Conservation (phyloP, 768 basidiomycete genomes). For the Rhizopogon rudus region DNA sequence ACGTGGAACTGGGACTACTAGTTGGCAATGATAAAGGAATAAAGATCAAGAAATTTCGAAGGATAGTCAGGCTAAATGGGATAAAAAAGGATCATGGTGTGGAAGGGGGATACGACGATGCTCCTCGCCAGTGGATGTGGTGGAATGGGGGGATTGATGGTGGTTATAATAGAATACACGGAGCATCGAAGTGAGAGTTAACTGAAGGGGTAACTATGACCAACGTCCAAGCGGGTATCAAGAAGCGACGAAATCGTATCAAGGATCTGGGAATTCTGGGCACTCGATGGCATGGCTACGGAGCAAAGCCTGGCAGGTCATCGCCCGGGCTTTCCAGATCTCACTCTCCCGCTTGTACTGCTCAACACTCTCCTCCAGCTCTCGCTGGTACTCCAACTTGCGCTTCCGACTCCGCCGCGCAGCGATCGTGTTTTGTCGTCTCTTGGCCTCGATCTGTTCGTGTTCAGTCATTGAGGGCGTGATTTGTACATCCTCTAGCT, state of each 20-base stretch:
- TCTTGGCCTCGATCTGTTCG: conserved; percentile 73
- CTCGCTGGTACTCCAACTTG: conserved; percentile 64
- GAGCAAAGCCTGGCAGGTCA: conserved; percentile 44
- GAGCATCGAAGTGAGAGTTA: conserved; percentile 39
- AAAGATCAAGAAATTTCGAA: conserved; percentile 1
- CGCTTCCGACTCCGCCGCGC: conserved; percentile 76
- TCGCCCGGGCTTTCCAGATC: conserved; percentile 55
- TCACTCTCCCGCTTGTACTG: conserved; percentile 53
- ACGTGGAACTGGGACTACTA: neutral
- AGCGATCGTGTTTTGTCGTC: conserved; percentile 80
- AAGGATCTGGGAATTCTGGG: conserved; percentile 40
- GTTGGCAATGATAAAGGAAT: neutral
- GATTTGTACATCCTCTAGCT: conserved; percentile 36
- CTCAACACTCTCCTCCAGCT: conserved; percentile 55
- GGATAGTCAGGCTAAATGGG: neutral
- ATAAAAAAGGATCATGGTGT: neutral
- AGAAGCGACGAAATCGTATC: conserved; percentile 7
- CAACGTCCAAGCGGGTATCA: neutral
- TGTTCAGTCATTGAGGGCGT: conserved; percentile 46
- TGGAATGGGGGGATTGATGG: conserved; percentile 22
- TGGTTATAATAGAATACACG: conserved; percentile 25
- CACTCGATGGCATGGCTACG: conserved; percentile 52
- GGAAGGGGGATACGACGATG: conserved; percentile 48
- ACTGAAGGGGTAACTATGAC: neutral
- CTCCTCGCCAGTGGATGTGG: conserved; percentile 45